Percentiles rank a stretch among this genome's conserved stretches.
These are phyloP conservation scores for Thelonectria rubi DNA, from an alignment of 2,329 filamentous ascomycete genomes.

Conservation along the genomic window DNA sequence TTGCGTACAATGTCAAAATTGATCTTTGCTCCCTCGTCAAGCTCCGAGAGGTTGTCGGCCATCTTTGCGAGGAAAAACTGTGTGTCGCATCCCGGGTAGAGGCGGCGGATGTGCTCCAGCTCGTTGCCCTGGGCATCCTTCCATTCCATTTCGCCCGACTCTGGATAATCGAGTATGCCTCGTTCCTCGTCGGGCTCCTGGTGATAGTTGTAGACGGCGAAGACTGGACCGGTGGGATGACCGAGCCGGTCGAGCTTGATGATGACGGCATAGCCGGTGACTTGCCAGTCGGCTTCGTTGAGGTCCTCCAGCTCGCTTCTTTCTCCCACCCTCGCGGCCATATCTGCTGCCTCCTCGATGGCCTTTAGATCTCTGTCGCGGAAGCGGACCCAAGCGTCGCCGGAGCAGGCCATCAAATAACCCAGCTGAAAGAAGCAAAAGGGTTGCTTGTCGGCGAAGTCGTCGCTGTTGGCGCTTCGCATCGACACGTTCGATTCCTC, in stretches of 20 bases:
- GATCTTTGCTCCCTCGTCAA: background rate
- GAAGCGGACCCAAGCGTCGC: background rate
- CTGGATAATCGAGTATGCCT: background rate
- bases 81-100: background rate
- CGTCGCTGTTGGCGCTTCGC: background rate
- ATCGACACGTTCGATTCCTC: background rate
- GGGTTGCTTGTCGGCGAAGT: background rate
- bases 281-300: background rate
- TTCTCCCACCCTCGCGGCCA: no score
- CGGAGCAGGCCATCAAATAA: background rate
- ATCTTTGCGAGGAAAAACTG: conserved; percentile 8
- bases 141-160: background rate
- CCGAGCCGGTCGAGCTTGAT: background rate
- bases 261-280: conserved; percentile 3
- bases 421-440: conserved; percentile 7
- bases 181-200: background rate
- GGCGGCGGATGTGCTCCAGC: background rate
- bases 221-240: background rate
- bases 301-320: background rate
- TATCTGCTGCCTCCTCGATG: no score
- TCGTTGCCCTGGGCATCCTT: background rate
- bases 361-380: no score
- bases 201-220: background rate
- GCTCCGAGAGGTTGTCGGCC: background rate
- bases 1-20: background rate